These are phyloP conservation scores for Aspergillus bridgeri DNA, from an alignment of 495 filamentous ascomycete genomes.

Conservation along the genomic window DNA sequence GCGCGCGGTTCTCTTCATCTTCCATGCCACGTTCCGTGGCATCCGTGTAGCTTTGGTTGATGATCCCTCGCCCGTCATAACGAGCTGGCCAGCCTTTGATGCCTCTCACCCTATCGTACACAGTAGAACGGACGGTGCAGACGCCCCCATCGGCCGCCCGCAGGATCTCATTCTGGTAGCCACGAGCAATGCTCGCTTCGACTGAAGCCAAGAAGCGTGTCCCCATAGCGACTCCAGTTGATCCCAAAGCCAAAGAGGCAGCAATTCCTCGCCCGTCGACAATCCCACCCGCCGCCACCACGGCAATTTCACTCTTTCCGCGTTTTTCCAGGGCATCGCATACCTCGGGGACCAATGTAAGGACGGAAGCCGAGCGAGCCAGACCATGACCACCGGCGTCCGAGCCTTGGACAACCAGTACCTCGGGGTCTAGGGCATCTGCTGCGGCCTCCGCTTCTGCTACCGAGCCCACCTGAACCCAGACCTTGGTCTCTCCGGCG, in stretches of 20 bases:
- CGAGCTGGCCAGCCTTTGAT: conserved; percentile 59
- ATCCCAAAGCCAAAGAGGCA: conserved; percentile 61
- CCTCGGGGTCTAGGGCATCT: conserved; percentile 47
- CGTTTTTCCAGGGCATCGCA: conserved; percentile 45
- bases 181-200: conserved; percentile 56
- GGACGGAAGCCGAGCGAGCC: conserved; percentile 49
- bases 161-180: conserved; percentile 56
- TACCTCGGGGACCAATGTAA: conserved; percentile 54
- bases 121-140: conserved; percentile 57
- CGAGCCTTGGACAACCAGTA: conserved; percentile 64
- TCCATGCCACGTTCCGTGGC: conserved; percentile 38
- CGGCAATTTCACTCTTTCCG: conserved; percentile 30
- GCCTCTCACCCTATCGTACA: conserved; percentile 66
- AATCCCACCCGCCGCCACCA: conserved; percentile 71
- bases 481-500: conserved; percentile 48
- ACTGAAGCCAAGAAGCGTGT: conserved; percentile 61
- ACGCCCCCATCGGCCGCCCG: conserved; percentile 58
- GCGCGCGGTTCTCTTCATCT: conserved; percentile 51
- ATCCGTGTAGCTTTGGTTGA: conserved; percentile 60
- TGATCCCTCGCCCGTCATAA: conserved; percentile 59
- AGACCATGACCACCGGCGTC: conserved; percentile 78
- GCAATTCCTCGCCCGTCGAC: conserved; percentile 58
- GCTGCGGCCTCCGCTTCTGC: conserved; percentile 48
- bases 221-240: conserved; percentile 62
- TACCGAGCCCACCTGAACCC: conserved; percentile 69